Conservation (phyloP, 805 yeast species). For the Saccharomycopsis lassenensis region DNA sequence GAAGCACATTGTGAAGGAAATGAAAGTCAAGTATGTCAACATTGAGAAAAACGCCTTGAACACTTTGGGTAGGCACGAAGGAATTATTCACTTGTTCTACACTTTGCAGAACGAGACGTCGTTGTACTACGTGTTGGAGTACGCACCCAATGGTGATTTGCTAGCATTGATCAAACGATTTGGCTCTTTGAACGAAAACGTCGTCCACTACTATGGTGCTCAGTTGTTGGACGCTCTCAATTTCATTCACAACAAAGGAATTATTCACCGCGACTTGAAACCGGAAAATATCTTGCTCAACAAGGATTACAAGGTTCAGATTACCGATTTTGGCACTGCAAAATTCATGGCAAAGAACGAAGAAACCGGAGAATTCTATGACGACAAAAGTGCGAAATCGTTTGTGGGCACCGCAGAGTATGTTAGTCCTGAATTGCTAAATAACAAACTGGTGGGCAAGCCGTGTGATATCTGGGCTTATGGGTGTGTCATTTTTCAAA, state of each 20-base stretch:
- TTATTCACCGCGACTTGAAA: constrained; percentile 71
- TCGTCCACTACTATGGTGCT: constrained; percentile 56
- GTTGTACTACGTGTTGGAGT: constrained; percentile 65
- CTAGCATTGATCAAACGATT: constrained; percentile 53
- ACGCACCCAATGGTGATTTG: constrained; percentile 72
- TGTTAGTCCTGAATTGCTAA: constrained; percentile 71
- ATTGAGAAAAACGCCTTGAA: constrained; percentile 75
- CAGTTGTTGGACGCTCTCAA: constrained; percentile 65
- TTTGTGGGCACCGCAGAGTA: constrained; percentile 84
- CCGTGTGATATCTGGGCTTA: constrained; percentile 98
- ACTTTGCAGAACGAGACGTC: constrained; percentile 73
- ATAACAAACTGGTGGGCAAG: constrained; percentile 71
- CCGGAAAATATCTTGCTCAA: constrained; percentile 74
- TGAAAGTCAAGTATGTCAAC: constrained; percentile 75
- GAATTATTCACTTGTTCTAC: constrained; percentile 58
- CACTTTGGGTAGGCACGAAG: constrained; percentile 47
- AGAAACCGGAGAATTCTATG: constrained; percentile 39
- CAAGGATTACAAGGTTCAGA: constrained; percentile 45
- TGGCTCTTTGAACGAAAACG: constrained; percentile 63
- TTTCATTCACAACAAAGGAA: constrained; percentile 65
- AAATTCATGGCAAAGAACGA: constrained; percentile 41
- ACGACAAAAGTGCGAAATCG: constrained; percentile 60
- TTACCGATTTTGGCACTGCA: constrained; percentile 84
- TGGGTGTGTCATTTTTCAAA: constrained; percentile 91
- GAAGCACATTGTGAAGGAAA: constrained; percentile 67